A percentile compares a stretch with the other conserved stretches of the same genome.
Conservation (phyloP, 2,329 filamentous ascomycete genomes). For the Diaporthe aspalathi region DNA sequence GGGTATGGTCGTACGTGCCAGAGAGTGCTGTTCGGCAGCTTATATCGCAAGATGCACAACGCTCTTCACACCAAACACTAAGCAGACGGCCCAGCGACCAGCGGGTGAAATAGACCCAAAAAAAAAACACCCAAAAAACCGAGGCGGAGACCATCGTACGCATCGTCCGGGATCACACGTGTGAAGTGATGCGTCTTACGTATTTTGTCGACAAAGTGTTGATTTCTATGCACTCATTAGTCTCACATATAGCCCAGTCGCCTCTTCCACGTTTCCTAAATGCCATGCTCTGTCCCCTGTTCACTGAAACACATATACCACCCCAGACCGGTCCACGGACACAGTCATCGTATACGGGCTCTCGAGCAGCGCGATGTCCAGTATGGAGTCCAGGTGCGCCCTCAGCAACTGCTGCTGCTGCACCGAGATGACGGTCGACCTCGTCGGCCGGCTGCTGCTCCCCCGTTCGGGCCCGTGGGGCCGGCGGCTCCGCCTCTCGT, state of each 20-base stretch:
- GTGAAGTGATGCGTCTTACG: too few species aligned
- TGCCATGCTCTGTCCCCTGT: background rate
- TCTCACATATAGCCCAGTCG: background rate
- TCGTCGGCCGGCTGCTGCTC: constrained; percentile 61
- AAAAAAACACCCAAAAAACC: too few species aligned
- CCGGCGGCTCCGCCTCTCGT: constrained; percentile 31
- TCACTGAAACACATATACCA: constrained; percentile 82
- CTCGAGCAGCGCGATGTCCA: constrained; percentile 90
- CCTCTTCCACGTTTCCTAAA: background rate
- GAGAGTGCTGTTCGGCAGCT: too few species aligned
- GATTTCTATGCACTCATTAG: constrained; percentile 1
- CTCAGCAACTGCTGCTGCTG: constrained; percentile 89
- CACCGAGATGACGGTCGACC: constrained; percentile 85
- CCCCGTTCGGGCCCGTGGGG: constrained; percentile 23
- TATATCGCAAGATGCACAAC: too few species aligned
- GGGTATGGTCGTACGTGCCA: too few species aligned
- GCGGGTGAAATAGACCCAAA: too few species aligned
- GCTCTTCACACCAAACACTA: too few species aligned
- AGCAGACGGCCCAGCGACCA: too few species aligned
- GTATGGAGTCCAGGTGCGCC: constrained; percentile 87
- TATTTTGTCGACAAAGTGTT: too few species aligned
- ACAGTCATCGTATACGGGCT: constrained; percentile 92
- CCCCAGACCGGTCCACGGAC: constrained; percentile 87
- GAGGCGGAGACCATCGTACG: too few species aligned
- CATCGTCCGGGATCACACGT: too few species aligned